Base-by-base conservation (phyloP, 176 grass and related monocot species). In the Puya raimondii region DNA sequence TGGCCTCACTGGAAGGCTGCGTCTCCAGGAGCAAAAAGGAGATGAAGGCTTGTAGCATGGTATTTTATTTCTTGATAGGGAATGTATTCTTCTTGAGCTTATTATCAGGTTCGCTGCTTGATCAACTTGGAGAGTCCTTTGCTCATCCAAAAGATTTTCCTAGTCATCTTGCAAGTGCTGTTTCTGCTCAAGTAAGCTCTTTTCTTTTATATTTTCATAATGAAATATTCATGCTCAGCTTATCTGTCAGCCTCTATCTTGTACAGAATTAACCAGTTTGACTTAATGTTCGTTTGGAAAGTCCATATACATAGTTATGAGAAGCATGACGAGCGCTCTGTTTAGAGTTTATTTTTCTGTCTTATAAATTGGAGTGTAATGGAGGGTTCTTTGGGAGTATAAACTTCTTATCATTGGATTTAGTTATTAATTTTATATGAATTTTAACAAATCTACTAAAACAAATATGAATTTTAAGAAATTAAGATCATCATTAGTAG, bases 1-100 rank as follows among this genome's bases (percentile, higher is more conserved):
- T 96, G 70, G 77, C 88, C 27, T 88, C 91, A 11, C 75, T 91
- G 26, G 88, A 91, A 79, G 88, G 91, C 10, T 85, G 74, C 53
- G 74, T 86, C 65, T 80, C 87, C 53, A 88, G 63, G 67, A 91
- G 87, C 76, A 81, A 70, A 64, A 91, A 74, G 51, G 85, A 96
- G 64, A 96, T 96, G 14, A 88, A 80, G 85, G 79, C 91, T 0
- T 96, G 87, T 75, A 91, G 86, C 64, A 91, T 96, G 91, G 88
- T 91, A 0, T 96, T 96, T 78, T 96, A 91, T 79, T 96, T 96
- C 82, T 79, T 96, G 85, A 64, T 91, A 50, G 91, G 91, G 77
- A 96, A 96, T 82, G 87, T 96, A 50, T 91, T 96, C 82, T 96
- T 96, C 72, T 64, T 96, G 15, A 88, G 91, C 49, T 63, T 91